Evolutionary conservation across 345 rosid genomes (phyloP), one percentile per base, ranked within the genome.

Genomic region (Balakata baccata): DNA sequence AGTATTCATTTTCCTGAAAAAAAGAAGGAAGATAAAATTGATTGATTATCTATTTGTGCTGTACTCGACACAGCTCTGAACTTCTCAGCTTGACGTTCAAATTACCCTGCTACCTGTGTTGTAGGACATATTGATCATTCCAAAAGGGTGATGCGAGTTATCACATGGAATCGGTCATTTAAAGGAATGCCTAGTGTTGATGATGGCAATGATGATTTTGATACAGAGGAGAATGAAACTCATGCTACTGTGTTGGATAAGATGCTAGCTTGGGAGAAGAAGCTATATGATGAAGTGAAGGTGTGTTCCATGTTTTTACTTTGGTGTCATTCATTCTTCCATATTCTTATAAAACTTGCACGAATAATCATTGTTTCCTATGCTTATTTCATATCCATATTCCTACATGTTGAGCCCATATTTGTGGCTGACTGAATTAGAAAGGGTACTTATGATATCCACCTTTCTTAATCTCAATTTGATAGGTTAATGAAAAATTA

Each of bases 281-380:
- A 93, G 89, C 96, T 95, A 60, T 95, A 91, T 67, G 98, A 95
- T 69, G 98, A 95, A 90, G 99, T 95, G 47, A 95, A 89, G 96
- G 99, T 95, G 76, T 72, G 82, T 56, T 49, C 39, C 60, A 53
- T 59, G 29, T 54, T 71, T 54, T 71, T 49, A 16, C n/a, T 62
- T 49, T 11, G 39, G 58, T 53, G 11, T 64, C 16, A 29, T 38
- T 6, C 37, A 7, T 43, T 68, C 59, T 52, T 56, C 4, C 50
- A 68, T 69, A 9, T 39, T 47, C 41, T 50, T 38, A 41, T 67
- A 17, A 29, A 25, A 23, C 34, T n/a, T 41, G 14, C 34, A n/a
- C 52, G 23, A 46, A 59, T 54, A 56, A 18, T 23, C 56, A 46
- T 29, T 11, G 4, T 43, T 62, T 59, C 10, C 25, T 22, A 3